Conservation (phyloP, 1,139 yeast species). For the Suhomyces maxii region DNA sequence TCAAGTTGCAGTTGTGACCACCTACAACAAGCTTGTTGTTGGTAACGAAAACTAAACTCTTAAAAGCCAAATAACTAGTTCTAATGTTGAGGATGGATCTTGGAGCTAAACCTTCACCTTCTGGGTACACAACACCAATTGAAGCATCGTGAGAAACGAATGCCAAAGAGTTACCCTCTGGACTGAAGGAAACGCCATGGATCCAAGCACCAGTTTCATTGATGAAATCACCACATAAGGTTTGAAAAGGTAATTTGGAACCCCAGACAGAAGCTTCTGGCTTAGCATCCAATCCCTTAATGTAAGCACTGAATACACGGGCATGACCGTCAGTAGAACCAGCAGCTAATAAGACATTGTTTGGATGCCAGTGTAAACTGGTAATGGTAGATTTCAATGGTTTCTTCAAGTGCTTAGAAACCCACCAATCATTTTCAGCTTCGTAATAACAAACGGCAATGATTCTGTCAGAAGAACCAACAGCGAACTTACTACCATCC, state of each 20-base stretch:
- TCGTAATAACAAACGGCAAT: conserved; percentile 97
- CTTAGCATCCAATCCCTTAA: conserved; percentile 84
- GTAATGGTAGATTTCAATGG: conserved; percentile 88
- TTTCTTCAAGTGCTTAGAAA: conserved; percentile 92
- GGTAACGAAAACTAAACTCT: conserved; percentile 65
- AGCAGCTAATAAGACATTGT: conserved; percentile 80
- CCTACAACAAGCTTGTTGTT: conserved; percentile 76
- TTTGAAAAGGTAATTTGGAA: conserved; percentile 90
- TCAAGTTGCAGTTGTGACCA: conserved; percentile 91
- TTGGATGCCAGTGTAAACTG: conserved; percentile 91
- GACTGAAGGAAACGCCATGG: conserved; percentile 86
- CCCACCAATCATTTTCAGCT: conserved; percentile 99
- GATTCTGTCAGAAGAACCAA: conserved; percentile 92
- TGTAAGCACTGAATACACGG: conserved; percentile 88
- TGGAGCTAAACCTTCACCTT: conserved; percentile 63
- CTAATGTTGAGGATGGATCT: conserved; percentile 46
- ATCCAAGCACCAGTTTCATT: conserved; percentile 86
- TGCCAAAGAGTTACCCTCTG: conserved; percentile 74
- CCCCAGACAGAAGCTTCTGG: conserved; percentile 92
- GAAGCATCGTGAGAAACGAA: conserved; percentile 80
- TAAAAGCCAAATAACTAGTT: conserved; percentile 83
- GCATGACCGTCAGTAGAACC: conserved; percentile 97
- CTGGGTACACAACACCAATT: conserved; percentile 73
- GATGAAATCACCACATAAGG: conserved; percentile 82
- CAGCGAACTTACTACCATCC: conserved; percentile 89